phyloP scores from a whole-genome alignment of 495 filamentous ascomycete genomes.

The Hamigera avellanea region DNA sequence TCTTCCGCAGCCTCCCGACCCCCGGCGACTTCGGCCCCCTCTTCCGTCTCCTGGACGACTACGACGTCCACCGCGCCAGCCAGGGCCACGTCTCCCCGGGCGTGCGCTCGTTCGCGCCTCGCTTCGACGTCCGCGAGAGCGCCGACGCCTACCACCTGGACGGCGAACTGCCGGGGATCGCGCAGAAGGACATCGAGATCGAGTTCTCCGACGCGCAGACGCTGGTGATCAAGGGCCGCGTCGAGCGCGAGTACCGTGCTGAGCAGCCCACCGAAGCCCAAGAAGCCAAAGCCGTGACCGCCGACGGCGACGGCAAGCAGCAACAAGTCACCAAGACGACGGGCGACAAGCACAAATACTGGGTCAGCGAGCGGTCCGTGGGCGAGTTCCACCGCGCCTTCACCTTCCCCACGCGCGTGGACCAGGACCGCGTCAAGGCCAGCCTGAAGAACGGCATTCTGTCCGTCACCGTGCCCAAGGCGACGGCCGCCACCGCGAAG shows the following conservation, averaged over 20 bases:
- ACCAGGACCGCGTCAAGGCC: slow-evolving; percentile 71
- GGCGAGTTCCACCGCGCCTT: slow-evolving; percentile 80
- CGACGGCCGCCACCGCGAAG: slow-evolving; percentile 35
- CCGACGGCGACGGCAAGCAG: slow-evolving; percentile 7
- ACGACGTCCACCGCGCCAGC: slow-evolving; percentile 27
- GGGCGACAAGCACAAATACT: slow-evolving; percentile 45
- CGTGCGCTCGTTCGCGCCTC: slow-evolving; percentile 50
- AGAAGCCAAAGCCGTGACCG: slow-evolving; percentile 20
- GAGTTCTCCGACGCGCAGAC: slow-evolving; percentile 80
- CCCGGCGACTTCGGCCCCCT: slow-evolving; percentile 28
- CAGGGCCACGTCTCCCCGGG: slow-evolving; percentile 6
- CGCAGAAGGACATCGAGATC: slow-evolving; percentile 68
- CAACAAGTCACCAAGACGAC: slow-evolving; percentile 4
- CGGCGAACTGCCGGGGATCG: slow-evolving; percentile 78
- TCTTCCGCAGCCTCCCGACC: slow-evolving; percentile 23
- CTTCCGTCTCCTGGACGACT: slow-evolving; percentile 37
- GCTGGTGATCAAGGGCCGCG: slow-evolving; percentile 60
- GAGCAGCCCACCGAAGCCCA: slow-evolving; percentile 39
- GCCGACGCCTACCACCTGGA: slow-evolving; percentile 67
- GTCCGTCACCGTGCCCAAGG: slow-evolving; percentile 72
- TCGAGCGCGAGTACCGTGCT: slow-evolving; percentile 31
- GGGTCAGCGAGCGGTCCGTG: slow-evolving; percentile 71
- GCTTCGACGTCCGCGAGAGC: slow-evolving; percentile 74
- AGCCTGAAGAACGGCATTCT: slow-evolving; percentile 70
- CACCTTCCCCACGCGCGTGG: slow-evolving; percentile 63